Percentiles rank a stretch among this genome's conserved stretches.
These are phyloP conservation scores for Linnemannia zychae DNA, from an alignment of 192 early-diverging fungal species.

Conservation along the genomic window DNA sequence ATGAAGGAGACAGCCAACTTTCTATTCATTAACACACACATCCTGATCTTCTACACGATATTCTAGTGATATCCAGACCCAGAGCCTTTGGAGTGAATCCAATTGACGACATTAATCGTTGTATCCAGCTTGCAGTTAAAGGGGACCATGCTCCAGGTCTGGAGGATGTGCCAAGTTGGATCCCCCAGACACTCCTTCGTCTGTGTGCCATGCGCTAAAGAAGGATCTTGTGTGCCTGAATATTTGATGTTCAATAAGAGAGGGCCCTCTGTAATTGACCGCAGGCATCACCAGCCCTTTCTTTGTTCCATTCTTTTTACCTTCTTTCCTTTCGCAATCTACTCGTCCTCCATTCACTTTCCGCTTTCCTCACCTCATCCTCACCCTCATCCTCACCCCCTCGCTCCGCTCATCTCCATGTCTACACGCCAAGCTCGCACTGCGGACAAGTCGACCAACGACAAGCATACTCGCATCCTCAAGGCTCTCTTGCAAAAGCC, in stretches of 20 bases:
- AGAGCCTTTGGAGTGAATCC: conserved; percentile 23
- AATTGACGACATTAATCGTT: conserved; percentile 12
- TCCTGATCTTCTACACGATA: too few species aligned
- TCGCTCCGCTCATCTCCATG: conserved; percentile 48
- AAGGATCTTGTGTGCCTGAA: background rate
- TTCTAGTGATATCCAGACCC: too few species aligned
- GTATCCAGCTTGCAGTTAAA: conserved; percentile 12
- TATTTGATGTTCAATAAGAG: background rate
- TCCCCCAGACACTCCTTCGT: background rate
- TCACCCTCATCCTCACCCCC: background rate
- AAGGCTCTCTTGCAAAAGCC: conserved; percentile 77
- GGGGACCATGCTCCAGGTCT: background rate
- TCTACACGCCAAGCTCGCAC: conserved; percentile 75
- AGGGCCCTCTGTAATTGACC: background rate
- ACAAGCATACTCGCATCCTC: conserved; percentile 78
- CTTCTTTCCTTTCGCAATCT: background rate
- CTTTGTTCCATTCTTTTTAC: background rate
- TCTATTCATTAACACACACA: too few species aligned
- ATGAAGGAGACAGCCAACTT: too few species aligned
- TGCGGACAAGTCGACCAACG: conserved; percentile 77
- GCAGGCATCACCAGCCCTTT: background rate
- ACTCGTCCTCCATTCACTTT: background rate
- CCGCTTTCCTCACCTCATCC: background rate
- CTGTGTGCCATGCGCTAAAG: too few species aligned
- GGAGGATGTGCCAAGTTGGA: background rate